Percentiles rank a stretch among this genome's conserved stretches.
Evolutionary conservation across 345 rosid species (phyloP).

Genomic region (Toxicodendron radicans): DNA sequence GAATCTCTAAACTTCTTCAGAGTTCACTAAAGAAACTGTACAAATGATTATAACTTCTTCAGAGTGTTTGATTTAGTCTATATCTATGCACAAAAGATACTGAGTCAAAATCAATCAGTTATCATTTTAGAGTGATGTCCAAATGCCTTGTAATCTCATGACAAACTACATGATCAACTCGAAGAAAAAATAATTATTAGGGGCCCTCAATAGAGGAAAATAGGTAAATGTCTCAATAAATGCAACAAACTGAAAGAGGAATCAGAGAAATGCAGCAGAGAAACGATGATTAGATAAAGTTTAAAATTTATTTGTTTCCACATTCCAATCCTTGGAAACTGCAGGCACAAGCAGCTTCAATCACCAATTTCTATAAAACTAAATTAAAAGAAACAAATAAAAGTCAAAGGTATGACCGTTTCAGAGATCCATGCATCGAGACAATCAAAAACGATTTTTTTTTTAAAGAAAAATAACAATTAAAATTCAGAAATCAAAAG

Average conservation of each 20-base stretch:
- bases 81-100: neutral
- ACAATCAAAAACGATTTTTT: conserved; percentile 3
- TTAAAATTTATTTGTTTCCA: neutral
- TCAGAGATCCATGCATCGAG: conserved; percentile 1
- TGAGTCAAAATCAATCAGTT: conserved; percentile 1
- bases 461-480: neutral
- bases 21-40: conserved; percentile 1
- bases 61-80: neutral
- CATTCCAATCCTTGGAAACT: neutral
- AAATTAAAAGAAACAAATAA: neutral
- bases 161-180: neutral
- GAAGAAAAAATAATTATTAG: neutral
- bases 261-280: neutral
- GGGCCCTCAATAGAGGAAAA: neutral
- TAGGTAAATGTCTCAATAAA: neutral
- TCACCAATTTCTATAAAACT: neutral
- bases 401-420: conserved; percentile 2
- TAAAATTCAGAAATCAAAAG: neutral
- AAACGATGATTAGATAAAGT: neutral
- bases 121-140: neutral
- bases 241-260: neutral
- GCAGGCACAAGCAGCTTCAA: neutral
- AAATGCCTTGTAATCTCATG: conserved; percentile 1
- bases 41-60: neutral
- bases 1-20: neutral